Evolutionary conservation across 352 stramenopile genomes (phyloP), one percentile per base, ranked within the genome.

Genomic region (Phytophthora crassamura): DNA sequence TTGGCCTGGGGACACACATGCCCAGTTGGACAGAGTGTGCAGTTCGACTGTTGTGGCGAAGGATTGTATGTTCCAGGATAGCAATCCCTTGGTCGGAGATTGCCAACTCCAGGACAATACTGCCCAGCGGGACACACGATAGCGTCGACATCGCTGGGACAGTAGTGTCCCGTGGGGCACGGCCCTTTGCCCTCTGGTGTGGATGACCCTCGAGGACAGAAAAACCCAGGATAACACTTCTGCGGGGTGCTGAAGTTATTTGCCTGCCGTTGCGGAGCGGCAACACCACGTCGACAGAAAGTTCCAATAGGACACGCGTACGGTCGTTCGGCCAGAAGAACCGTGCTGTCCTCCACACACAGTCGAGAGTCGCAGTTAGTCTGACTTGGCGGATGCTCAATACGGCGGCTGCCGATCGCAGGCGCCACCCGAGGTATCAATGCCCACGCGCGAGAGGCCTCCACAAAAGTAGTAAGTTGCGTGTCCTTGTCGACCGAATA

Each of bases 151-250:
- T 94, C 68, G 14, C 86, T 95, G 1, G 94, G 92, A 53, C 97
- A 99, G 69, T 97, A 99, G 72, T 98, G 94, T 7, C 97, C 97
- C 8, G 93, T 97, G 14, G 95, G 96, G 56, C 97, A 99, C 8
- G 97, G 89, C 0, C 97, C 97, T 55, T 81, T 74, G 4, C 97
- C 97, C 69, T 99, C 93, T 6, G 97, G 95, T 9, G 88, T 96
- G 1, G 69, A 75, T 8, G 94, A 98, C 22, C 95, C 95, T 22
- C 86, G 80, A 0, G 97, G 94, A 75, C 97, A 99, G 66, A 99
- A 99, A 69, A 98, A 99, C 0, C 97, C 97, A 36, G 88, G 69
- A 59, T 98, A 98, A 54, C 97, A 99, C 40, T 76, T 83, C 61
- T 99, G 97, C 36, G 97, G 97, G 7, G 93, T 95, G 48, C 82